Percentiles rank a stretch among this genome's conserved stretches.
Conservation (phyloP, 176 grass and related monocot genomes). For the Eragrostis nindensis region DNA sequence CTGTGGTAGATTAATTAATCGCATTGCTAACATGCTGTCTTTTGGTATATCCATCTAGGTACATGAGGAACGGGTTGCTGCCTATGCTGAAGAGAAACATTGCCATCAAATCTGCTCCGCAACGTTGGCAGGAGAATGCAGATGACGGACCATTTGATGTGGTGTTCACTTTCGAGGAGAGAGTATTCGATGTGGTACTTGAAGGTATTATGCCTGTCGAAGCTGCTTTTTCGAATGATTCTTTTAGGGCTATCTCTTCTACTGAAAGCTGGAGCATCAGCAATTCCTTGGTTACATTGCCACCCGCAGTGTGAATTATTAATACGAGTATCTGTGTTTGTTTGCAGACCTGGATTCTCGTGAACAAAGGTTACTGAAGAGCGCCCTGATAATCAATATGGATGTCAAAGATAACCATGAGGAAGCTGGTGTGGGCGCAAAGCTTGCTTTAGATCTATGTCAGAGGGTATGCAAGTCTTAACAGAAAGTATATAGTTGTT, state of each 20-base stretch:
- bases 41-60: slow-evolving; percentile 46
- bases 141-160: slow-evolving; percentile 68
- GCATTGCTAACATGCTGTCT: neutral
- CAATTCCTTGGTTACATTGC: neutral
- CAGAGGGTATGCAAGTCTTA: slow-evolving; percentile 54
- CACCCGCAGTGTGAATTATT: neutral
- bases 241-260: neutral
- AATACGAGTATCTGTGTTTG: neutral
- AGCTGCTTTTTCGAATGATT: neutral
- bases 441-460: slow-evolving; percentile 78
- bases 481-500: neutral
- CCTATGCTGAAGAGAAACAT: slow-evolving; percentile 88
- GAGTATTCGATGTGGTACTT: slow-evolving; percentile 68
- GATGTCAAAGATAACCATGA: slow-evolving; percentile 96
- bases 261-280: neutral
- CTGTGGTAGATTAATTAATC: no score
- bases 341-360: slow-evolving; percentile 77
- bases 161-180: slow-evolving; percentile 75
- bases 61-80: slow-evolving; percentile 82
- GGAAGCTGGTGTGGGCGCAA: slow-evolving; percentile 77
- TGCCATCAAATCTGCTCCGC: slow-evolving; percentile 55
- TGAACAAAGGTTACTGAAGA: slow-evolving; percentile 61
- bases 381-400: slow-evolving; percentile 77
- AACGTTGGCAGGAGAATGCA: slow-evolving; percentile 75
- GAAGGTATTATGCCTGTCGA: slow-evolving; percentile 55